These are phyloP conservation scores for Coemansia sp. DNA, from an alignment of 192 early-diverging fungal species.

Conservation along the genomic window DNA sequence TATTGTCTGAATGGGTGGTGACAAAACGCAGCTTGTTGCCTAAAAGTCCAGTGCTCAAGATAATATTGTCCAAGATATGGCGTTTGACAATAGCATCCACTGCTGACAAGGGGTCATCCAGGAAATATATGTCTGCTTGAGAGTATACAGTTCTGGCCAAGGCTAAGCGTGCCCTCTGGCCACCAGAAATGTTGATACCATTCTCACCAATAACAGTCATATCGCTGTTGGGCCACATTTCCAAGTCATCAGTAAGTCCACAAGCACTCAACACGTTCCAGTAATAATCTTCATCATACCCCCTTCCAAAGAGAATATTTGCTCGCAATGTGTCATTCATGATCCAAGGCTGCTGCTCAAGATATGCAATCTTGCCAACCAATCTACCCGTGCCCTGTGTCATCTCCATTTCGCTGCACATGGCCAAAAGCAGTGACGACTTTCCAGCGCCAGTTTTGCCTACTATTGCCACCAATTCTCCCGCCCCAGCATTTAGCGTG, in stretches of 20 bases:
- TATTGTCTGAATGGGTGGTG: constrained; percentile 37
- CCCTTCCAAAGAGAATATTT: constrained; percentile 81
- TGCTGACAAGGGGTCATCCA: constrained; percentile 77
- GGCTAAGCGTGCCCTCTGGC: constrained; percentile 70
- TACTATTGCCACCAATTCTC: constrained; percentile 61
- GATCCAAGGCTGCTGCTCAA: constrained; percentile 41
- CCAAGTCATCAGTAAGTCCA: constrained; percentile 69
- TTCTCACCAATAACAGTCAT: constrained; percentile 73
- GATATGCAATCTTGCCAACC: constrained; percentile 28
- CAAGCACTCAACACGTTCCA: constrained; percentile 65
- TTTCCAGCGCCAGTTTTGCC: constrained; percentile 70
- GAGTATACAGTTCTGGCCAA: constrained; percentile 71
- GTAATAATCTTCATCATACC: constrained; percentile 63
- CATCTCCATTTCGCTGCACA: constrained; percentile 61
- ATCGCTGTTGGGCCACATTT: constrained; percentile 63
- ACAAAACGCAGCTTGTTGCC: constrained; percentile 59
- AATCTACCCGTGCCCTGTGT: constrained; percentile 34
- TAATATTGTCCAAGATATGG: constrained; percentile 67
- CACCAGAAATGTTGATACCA: constrained; percentile 75
- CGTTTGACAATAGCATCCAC: constrained; percentile 69
- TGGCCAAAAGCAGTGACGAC: constrained; percentile 62
- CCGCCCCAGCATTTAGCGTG: constrained; percentile 17
- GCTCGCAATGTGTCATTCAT: constrained; percentile 67
- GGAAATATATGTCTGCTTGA: constrained; percentile 67
- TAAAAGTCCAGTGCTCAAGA: constrained; percentile 60